These are phyloP conservation scores for Lentinula sp. DNA, from an alignment of 768 basidiomycete species.

Conservation along the genomic window DNA sequence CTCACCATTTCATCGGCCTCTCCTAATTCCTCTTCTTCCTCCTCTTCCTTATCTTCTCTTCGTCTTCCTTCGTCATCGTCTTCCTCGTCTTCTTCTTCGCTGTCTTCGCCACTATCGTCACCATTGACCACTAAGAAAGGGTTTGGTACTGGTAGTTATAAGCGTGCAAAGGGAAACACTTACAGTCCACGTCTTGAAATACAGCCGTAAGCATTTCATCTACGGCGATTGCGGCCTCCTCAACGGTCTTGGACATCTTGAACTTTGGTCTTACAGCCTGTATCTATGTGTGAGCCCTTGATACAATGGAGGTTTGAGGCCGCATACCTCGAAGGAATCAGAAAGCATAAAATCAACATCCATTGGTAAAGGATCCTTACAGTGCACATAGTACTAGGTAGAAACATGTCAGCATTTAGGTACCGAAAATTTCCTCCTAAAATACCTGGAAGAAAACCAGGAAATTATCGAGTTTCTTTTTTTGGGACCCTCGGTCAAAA, in stretches of 20 bases:
- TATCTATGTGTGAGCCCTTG: conserved; percentile 1
- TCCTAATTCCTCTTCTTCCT: conserved; percentile 48
- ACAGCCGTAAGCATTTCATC: conserved; percentile 82
- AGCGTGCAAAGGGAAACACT: conserved; percentile 13
- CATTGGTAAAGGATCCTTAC: conserved; percentile 90
- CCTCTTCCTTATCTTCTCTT: conserved; percentile 51
- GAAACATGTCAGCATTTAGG: conserved; percentile 4
- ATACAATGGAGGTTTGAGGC: background rate
- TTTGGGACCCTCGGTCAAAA: conserved; percentile 90
- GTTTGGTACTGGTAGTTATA: background rate
- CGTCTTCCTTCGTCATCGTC: conserved; percentile 39
- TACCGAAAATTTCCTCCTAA: background rate
- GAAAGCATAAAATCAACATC: conserved; percentile 97
- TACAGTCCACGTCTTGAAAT: conserved; percentile 46
- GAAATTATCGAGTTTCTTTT: conserved; percentile 90
- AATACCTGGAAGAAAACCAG: conserved; percentile 87
- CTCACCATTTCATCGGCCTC: conserved; percentile 39
- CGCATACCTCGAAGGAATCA: conserved; percentile 83
- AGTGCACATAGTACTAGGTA: conserved; percentile 73
- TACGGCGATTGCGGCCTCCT: conserved; percentile 82
- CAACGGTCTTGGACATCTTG: conserved; percentile 61
- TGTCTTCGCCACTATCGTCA: conserved; percentile 62
- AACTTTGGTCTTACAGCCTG: conserved; percentile 87
- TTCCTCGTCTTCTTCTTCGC: conserved; percentile 35
- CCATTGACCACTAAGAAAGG: conserved; percentile 11